Evolutionary conservation across 1,284 basidiomycete genomes (phyloP).

Genomic region (Malassezia brasiliensis): DNA sequence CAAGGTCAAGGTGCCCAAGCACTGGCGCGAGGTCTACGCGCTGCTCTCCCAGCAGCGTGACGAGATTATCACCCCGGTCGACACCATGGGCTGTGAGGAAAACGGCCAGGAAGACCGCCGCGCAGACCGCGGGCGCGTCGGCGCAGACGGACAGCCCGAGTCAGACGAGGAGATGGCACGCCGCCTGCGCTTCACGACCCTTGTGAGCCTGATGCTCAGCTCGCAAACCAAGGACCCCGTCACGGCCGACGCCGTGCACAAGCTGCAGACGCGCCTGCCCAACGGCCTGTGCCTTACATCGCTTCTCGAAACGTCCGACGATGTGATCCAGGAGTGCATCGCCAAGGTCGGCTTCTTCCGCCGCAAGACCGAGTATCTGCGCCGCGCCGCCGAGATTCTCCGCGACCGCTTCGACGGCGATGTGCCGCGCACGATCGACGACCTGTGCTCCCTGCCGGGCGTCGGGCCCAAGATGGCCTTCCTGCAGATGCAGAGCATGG

Average conservation of each 20-base stretch:
- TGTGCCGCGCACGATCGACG: conserved; percentile 34
- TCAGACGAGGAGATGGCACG: conserved; percentile 43
- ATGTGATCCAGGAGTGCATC: conserved; percentile 63
- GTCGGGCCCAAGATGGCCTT: conserved; percentile 49
- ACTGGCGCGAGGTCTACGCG: conserved; percentile 30
- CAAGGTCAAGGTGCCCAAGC: conserved; percentile 21
- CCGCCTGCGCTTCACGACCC: conserved; percentile 70
- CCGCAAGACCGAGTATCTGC: conserved; percentile 59
- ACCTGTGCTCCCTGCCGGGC: conserved; percentile 36
- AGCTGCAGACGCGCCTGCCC: conserved; percentile 64
- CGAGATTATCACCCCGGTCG: conserved; percentile 44
- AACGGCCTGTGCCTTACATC: conserved; percentile 68
- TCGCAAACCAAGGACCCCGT: conserved; percentile 65
- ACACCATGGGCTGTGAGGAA: conserved; percentile 47
- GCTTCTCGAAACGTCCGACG: conserved; percentile 59
- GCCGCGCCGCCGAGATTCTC: conserved; percentile 26
- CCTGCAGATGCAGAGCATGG: conserved; percentile 68
- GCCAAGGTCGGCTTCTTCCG: conserved; percentile 88
- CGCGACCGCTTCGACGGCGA: conserved; percentile 27
- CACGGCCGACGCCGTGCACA: conserved; percentile 69
- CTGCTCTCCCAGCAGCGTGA: conserved; percentile 28
- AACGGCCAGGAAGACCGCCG: conserved; percentile 29
- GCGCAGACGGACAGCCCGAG: conserved; percentile 18
- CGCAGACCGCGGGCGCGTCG: conserved; percentile 22
- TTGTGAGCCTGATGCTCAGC: conserved; percentile 87